Percentiles rank a stretch among this genome's conserved stretches.
These are phyloP conservation scores for Firmiana major DNA, from an alignment of 345 rosid species.

Conservation along the genomic window DNA sequence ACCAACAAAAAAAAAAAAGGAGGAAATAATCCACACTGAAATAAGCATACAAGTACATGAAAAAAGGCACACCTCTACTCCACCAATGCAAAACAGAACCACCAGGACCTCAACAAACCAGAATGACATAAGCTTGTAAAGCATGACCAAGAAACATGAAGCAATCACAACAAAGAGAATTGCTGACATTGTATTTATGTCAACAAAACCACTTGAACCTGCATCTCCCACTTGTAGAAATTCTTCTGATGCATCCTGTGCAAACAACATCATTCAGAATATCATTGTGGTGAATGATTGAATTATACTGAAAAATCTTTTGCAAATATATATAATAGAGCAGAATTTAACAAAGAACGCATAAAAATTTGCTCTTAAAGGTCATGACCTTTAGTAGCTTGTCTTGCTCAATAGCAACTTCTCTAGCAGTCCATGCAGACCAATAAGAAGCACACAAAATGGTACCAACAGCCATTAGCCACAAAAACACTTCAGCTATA, in stretches of 20 bases:
- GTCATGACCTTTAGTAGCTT: conserved; percentile 74
- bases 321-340: background rate
- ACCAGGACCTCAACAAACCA: conserved; percentile 93
- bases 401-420: conserved; percentile 85
- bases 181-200: conserved; percentile 72
- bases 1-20: background rate
- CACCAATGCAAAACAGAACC: conserved; percentile 92
- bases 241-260: conserved; percentile 82
- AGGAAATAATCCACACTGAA: background rate
- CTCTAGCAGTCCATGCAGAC: conserved; percentile 94
- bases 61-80: conserved; percentile 67
- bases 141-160: conserved; percentile 94
- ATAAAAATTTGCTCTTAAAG: background rate
- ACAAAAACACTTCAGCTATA: conserved; percentile 93
- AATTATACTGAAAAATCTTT: background rate
- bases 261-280: background rate
- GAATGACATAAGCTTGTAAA: conserved; percentile 90
- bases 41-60: background rate
- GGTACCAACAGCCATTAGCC: conserved; percentile 99
- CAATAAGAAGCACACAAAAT: conserved; percentile 88
- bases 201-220: conserved; percentile 61
- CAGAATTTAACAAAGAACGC: background rate
- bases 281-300: background rate
- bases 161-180: conserved; percentile 86
- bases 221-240: conserved; percentile 35